phyloP scores from a whole-genome alignment of 164 flowering plant species.

The Umbellularia californica region DNA sequence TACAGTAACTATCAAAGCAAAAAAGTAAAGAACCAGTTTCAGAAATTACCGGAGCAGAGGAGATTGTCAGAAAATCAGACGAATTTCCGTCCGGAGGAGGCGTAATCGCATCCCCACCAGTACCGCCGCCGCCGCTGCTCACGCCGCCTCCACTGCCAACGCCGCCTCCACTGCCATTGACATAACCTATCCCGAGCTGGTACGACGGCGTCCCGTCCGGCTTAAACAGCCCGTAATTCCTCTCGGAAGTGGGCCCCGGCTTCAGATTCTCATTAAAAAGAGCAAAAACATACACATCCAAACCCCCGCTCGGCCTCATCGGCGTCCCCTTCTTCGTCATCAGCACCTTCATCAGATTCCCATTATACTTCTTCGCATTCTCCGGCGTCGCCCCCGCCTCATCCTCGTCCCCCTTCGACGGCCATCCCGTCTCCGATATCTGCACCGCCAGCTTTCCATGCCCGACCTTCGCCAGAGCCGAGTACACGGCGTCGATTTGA shows the following conservation, averaged over 20 bases:
- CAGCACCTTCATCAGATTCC: slow-evolving; percentile 30
- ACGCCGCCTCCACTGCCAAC: neutral
- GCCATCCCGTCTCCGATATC: slow-evolving; percentile 58
- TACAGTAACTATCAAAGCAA: neutral
- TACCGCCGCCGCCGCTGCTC: neutral
- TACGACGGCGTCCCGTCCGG: slow-evolving; percentile 47
- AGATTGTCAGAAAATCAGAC: slow-evolving; percentile 49
- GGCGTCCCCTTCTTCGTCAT: slow-evolving; percentile 42
- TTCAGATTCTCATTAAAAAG: slow-evolving; percentile 48
- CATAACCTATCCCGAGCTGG: slow-evolving; percentile 24
- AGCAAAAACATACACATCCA: slow-evolving; percentile 37
- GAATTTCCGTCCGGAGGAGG: slow-evolving; percentile 28
- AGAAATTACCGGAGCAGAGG: slow-evolving; percentile 39
- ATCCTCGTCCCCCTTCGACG: slow-evolving; percentile 41
- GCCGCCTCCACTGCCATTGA: neutral
- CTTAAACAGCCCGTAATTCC: slow-evolving; percentile 45
- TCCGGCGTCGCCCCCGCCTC: slow-evolving; percentile 43
- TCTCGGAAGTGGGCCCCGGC: slow-evolving; percentile 47
- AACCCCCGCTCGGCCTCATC: slow-evolving; percentile 28
- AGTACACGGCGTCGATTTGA: slow-evolving; percentile 40
- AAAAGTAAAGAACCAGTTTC: neutral
- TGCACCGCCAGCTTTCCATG: slow-evolving; percentile 27
- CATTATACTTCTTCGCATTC: slow-evolving; percentile 43
- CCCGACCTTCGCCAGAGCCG: slow-evolving; percentile 29
- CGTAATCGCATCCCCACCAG: slow-evolving; percentile 1